These are phyloP conservation scores for Lolium rigidum DNA, from an alignment of 176 grass and related monocot genomes.

Conservation along the genomic window DNA sequence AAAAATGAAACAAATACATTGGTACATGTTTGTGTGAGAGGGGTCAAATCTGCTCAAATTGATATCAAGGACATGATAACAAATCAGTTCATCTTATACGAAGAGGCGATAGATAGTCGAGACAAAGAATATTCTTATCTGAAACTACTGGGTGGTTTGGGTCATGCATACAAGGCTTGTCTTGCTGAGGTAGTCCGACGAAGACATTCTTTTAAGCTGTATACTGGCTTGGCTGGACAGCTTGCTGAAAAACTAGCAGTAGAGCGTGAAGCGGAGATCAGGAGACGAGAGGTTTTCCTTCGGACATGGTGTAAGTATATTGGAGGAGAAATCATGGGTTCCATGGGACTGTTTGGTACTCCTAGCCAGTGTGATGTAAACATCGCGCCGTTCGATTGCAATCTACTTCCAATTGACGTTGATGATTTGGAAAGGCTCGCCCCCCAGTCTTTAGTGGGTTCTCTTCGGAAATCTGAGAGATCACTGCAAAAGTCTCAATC, in stretches of 20 bases:
- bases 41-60: conserved; percentile 79
- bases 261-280: conserved; percentile 81
- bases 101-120: conserved; percentile 88
- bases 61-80: conserved; percentile 86
- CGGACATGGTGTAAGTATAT: conserved; percentile 84
- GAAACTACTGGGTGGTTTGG: conserved; percentile 71
- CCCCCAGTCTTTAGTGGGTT: conserved; percentile 66
- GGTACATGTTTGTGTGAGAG: conserved; percentile 87
- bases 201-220: conserved; percentile 81
- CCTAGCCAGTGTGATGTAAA: conserved; percentile 88
- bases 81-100: conserved; percentile 85
- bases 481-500: conserved; percentile 51
- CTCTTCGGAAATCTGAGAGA: conserved; percentile 63
- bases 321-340: conserved; percentile 72
- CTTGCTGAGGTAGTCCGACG: conserved; percentile 89
- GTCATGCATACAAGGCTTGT: conserved; percentile 83
- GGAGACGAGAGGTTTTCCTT: conserved; percentile 77
- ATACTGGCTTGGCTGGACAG: conserved; percentile 90
- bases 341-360: conserved; percentile 88
- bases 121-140: conserved; percentile 80
- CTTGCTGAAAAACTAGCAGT: conserved; percentile 80
- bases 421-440: conserved; percentile 78
- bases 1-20: conserved; percentile 84
- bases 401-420: conserved; percentile 85
- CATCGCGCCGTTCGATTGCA: conserved; percentile 76